Evolutionary conservation across 805 yeast species (phyloP).

Genomic region (Saccharomycopsis sp.): DNA sequence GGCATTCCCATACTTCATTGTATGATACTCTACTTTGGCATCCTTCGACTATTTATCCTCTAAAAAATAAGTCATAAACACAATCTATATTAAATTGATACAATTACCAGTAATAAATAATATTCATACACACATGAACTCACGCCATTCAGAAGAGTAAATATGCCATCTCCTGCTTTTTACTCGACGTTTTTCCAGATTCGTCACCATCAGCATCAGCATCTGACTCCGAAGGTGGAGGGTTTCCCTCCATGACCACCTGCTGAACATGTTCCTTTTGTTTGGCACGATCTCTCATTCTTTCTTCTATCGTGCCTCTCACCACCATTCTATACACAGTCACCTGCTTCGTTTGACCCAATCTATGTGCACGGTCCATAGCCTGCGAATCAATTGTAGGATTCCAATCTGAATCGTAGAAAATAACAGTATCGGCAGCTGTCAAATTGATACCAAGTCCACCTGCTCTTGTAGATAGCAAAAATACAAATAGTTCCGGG

Average conservation of each 20-base stretch:
- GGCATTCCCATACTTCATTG: too few species aligned
- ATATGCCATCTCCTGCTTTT: slow-evolving; percentile 20
- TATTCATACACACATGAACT: too few species aligned
- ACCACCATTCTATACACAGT: slow-evolving; percentile 91
- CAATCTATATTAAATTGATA: too few species aligned
- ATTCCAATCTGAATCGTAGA: slow-evolving; percentile 93
- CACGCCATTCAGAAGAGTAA: slow-evolving; percentile 15
- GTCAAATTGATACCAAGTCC: slow-evolving; percentile 92
- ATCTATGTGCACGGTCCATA: slow-evolving; percentile 92
- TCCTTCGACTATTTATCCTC: too few species aligned
- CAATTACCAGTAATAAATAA: too few species aligned
- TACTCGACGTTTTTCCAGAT: slow-evolving; percentile 24
- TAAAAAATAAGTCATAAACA: too few species aligned
- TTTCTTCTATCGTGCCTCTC: slow-evolving; percentile 89
- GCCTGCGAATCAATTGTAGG: slow-evolving; percentile 95
- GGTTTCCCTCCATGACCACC: slow-evolving; percentile 96
- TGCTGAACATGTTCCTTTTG: slow-evolving; percentile 98
- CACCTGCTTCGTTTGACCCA: slow-evolving; percentile 96
- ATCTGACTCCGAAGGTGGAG: slow-evolving; percentile 35
- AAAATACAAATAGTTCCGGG: slow-evolving; percentile 87
- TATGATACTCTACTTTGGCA: too few species aligned
- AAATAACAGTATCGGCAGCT: slow-evolving; percentile 92
- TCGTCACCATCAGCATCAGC: slow-evolving; percentile 29
- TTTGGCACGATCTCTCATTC: slow-evolving; percentile 98
- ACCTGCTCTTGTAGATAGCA: slow-evolving; percentile 95